Evolutionary conservation across 495 filamentous ascomycete species (phyloP).

Genomic region (Rostrohypoxylon terebratum): DNA sequence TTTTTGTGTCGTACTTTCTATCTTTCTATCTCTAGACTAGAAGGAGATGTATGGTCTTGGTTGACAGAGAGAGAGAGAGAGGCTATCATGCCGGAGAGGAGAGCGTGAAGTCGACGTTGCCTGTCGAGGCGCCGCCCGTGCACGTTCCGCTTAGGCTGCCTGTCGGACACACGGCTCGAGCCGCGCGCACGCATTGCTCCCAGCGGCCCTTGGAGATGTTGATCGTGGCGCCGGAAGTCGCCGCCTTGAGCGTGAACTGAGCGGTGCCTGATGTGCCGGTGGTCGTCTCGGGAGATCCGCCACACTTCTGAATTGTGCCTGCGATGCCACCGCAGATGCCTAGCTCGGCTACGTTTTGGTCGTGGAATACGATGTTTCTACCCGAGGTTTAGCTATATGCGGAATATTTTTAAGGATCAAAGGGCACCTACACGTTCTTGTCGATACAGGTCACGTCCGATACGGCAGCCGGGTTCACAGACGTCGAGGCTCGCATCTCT

Average conservation of each 20-base stretch:
- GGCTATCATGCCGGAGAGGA: conserved; percentile 37
- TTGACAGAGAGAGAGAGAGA: neutral
- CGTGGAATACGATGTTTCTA: conserved; percentile 64
- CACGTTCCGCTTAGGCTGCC: conserved; percentile 60
- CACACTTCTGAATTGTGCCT: conserved; percentile 58
- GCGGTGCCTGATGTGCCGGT: conserved; percentile 60
- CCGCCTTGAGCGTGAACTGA: conserved; percentile 57
- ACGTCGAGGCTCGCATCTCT: conserved; percentile 47
- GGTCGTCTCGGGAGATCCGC: conserved; percentile 53
- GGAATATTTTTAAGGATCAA: neutral
- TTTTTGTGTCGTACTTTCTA: neutral
- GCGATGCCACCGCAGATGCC: conserved; percentile 66
- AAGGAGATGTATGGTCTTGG: neutral
- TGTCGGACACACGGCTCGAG: conserved; percentile 60
- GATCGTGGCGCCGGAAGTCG: conserved; percentile 55
- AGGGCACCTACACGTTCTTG: conserved; percentile 48
- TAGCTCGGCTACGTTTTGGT: conserved; percentile 66
- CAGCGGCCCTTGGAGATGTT: conserved; percentile 64
- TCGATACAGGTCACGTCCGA: conserved; percentile 52
- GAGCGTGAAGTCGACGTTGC: conserved; percentile 62
- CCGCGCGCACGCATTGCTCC: conserved; percentile 64
- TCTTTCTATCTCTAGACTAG: neutral
- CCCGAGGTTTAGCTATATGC: neutral
- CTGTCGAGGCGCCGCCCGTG: conserved; percentile 60
- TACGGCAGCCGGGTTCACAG: conserved; percentile 52